Conservation (phyloP, 192 early-diverging fungal species). For the Funneliformis geosporum region DNA sequence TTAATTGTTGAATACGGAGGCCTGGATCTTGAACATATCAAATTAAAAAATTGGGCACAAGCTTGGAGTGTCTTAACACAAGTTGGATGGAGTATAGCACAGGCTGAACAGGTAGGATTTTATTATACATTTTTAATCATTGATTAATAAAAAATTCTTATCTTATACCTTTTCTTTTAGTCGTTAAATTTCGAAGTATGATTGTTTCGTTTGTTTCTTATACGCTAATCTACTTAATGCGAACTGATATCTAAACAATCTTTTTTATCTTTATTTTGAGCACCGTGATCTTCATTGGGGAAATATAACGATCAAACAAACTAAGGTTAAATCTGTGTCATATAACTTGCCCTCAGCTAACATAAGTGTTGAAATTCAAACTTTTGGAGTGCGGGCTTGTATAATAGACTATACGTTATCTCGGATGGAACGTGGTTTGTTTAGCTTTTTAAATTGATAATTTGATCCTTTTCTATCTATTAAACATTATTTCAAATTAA, state of each 20-base stretch:
- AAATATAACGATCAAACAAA: constrained; percentile 63
- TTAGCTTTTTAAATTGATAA: background rate
- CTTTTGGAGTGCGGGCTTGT: constrained; percentile 60
- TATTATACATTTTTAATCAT: background rate
- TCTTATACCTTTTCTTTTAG: background rate
- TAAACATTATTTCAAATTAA: background rate
- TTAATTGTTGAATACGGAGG: constrained; percentile 76
- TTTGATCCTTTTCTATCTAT: background rate
- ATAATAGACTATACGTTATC: constrained; percentile 79
- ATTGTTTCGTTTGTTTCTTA: background rate
- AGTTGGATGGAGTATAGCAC: constrained; percentile 57
- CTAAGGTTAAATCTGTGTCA: background rate
- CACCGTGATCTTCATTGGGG: constrained; percentile 79
- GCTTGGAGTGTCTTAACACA: constrained; percentile 71
- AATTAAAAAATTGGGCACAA: constrained; percentile 58
- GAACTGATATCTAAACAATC: background rate
- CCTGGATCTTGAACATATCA: constrained; percentile 64
- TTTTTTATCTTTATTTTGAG: constrained; percentile 38
- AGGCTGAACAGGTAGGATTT: constrained; percentile 51
- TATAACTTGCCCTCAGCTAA: constrained; percentile 24
- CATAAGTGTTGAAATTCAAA: constrained; percentile 45
- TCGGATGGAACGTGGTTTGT: constrained; percentile 51
- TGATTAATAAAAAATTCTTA: constrained; percentile 1
- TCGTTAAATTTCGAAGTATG: constrained; percentile 31
- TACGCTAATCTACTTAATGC: background rate